Percentiles rank a stretch among this genome's conserved stretches.
Evolutionary conservation across 306 rosid species (phyloP).

Genomic region (Inga leiocalycina): DNA sequence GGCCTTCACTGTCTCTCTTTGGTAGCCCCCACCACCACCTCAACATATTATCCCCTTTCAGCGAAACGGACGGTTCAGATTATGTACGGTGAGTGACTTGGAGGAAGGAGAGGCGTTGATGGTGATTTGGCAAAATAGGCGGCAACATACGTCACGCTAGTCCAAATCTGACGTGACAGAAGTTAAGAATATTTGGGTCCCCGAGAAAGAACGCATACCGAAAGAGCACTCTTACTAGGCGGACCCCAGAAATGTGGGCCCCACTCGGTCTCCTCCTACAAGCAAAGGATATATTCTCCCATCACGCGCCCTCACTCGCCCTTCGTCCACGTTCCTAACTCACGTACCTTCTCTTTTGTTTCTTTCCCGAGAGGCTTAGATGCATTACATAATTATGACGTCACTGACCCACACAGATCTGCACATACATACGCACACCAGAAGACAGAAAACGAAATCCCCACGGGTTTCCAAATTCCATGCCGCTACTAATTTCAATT

Average conservation of each 20-base stretch:
- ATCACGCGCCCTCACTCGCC: slow-evolving; percentile 32
- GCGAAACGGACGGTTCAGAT: slow-evolving; percentile 42
- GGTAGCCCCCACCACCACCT: slow-evolving; percentile 28
- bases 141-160: slow-evolving; percentile 39
- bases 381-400: neutral
- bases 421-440: neutral
- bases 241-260: slow-evolving; percentile 59
- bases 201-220: slow-evolving; percentile 86
- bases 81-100: neutral
- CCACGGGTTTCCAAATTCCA: neutral
- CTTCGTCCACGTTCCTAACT: slow-evolving; percentile 40
- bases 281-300: slow-evolving; percentile 87
- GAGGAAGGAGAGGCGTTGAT: slow-evolving; percentile 38
- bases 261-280: slow-evolving; percentile 73
- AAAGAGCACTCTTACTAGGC: slow-evolving; percentile 71
- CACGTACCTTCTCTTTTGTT: slow-evolving; percentile 35
- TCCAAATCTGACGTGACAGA: slow-evolving; percentile 59
- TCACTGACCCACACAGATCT: neutral
- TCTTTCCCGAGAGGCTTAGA: neutral
- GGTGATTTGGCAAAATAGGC: slow-evolving; percentile 18
- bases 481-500: neutral
- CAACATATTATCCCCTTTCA: neutral
- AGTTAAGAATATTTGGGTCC: slow-evolving; percentile 82
- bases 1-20: slow-evolving; percentile 47
- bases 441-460: neutral